Conservation (phyloP, 2,329 filamentous ascomycete species). For the Botrytis medusae region DNA sequence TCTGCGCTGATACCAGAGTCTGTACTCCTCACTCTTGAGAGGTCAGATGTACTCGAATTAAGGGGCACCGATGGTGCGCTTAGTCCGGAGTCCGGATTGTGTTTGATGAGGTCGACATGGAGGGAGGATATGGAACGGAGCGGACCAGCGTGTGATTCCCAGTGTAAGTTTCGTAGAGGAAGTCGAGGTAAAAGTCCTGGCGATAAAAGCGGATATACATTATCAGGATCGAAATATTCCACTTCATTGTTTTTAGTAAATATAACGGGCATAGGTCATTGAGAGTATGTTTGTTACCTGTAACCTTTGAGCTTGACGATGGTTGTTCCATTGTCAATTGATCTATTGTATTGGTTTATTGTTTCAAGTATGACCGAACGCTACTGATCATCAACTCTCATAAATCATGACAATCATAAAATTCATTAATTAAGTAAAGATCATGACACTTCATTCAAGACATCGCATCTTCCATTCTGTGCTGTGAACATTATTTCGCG, state of each 20-base stretch:
- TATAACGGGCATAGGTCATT: not conserved
- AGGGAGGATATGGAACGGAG: constrained; percentile 91
- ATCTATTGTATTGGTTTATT: not conserved
- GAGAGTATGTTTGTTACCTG: constrained; percentile 51
- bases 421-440: constrained; percentile 9
- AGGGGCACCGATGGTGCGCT: constrained; percentile 41
- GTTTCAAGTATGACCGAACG: not conserved
- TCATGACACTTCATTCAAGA: not conserved
- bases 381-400: constrained; percentile 3
- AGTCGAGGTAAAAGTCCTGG: constrained; percentile 75
- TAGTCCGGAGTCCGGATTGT: constrained; percentile 46
- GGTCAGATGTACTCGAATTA: constrained; percentile 37
- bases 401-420: constrained; percentile 16
- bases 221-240: constrained; percentile 93
- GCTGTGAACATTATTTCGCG: constrained; percentile 1
- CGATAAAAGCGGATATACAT: constrained; percentile 79
- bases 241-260: constrained; percentile 52
- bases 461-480: constrained; percentile 8
- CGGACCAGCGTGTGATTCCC: constrained; percentile 91
- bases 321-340: constrained; percentile 59
- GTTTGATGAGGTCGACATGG: constrained; percentile 78
- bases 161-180: constrained; percentile 88
- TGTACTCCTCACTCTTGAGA: constrained; percentile 41
- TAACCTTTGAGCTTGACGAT: constrained; percentile 74
- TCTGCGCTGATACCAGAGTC: constrained; percentile 45